phyloP scores from a whole-genome alignment of 2,329 filamentous ascomycete species.

The Fusarium temperatum region DNA sequence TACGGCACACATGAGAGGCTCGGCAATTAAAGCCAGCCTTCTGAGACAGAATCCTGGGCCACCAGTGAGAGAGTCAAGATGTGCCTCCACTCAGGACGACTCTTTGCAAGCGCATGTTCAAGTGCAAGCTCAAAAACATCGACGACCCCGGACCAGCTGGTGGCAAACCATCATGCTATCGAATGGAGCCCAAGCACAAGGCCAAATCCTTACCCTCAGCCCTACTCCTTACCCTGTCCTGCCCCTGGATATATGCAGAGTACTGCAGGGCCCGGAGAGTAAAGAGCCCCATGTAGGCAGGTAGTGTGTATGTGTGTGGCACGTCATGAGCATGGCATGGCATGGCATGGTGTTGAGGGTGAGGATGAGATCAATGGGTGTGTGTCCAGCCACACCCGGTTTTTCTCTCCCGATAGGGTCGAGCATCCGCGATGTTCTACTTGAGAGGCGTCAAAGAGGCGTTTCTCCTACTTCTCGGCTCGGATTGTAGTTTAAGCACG shows the following conservation, averaged over 20 bases:
- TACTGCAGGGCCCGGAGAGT: conserved; percentile 24
- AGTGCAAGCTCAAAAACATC: conserved; percentile 35
- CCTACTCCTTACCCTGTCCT: conserved; percentile 33
- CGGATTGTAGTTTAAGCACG: not conserved
- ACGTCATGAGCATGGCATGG: conserved; percentile 35
- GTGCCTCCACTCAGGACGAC: conserved; percentile 38
- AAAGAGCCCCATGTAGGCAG: conserved; percentile 20
- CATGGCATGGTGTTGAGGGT: conserved; percentile 10
- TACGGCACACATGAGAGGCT: conserved; percentile 30
- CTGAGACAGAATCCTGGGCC: conserved; percentile 25
- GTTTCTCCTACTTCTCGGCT: conserved; percentile 10
- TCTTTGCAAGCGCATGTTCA: conserved; percentile 34
- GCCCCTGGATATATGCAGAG: conserved; percentile 35
- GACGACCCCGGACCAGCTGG: conserved; percentile 41
- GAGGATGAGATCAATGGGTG: not conserved
- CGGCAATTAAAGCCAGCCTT: conserved; percentile 34
- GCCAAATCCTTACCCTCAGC: conserved; percentile 40
- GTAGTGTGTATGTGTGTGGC: conserved; percentile 9
- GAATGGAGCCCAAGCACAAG: conserved; percentile 33
- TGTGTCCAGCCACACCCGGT: conserved; percentile 26
- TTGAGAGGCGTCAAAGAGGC: conserved; percentile 30
- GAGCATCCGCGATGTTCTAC: conserved; percentile 24
- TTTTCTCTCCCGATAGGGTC: conserved; percentile 16
- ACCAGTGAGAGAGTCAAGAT: conserved; percentile 29
- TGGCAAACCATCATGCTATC: conserved; percentile 35